Percentiles rank a stretch among this genome's conserved stretches.
Conservation (phyloP, 1,284 basidiomycete species). For the Ustilago hordei region DNA sequence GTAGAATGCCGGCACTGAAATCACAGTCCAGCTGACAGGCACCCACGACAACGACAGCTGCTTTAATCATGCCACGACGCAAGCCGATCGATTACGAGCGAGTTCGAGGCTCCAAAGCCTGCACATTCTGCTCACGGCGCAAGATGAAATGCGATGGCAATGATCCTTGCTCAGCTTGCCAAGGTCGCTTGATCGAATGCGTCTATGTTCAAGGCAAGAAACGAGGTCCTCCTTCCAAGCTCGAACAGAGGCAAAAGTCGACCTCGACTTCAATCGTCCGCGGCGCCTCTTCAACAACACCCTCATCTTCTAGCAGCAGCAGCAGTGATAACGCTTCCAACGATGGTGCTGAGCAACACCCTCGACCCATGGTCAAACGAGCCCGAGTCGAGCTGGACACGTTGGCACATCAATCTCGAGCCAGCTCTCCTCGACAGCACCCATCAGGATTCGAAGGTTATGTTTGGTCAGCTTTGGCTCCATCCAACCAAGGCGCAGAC, state of each 20-base stretch:
- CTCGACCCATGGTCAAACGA: not conserved
- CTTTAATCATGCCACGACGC: conserved; percentile 12
- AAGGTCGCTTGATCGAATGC: conserved; percentile 1
- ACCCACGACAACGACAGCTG: not conserved
- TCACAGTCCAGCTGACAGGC: not conserved
- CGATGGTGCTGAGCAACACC: not conserved
- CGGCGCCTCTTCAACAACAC: not conserved
- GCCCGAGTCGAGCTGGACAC: conserved; percentile 5
- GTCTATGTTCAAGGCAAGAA: conserved; percentile 17
- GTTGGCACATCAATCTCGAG: conserved; percentile 1
- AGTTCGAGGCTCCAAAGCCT: conserved; percentile 22
- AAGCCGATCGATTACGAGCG: conserved; percentile 17
- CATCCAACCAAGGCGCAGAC: not conserved
- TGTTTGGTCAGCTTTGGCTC: not conserved
- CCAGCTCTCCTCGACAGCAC: conserved; percentile 2
- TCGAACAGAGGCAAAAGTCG: not conserved
- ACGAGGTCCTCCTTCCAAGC: conserved; percentile 20
- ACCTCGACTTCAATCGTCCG: not conserved
- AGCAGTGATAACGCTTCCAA: not conserved
- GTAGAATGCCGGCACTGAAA: not conserved
- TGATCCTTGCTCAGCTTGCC: conserved; percentile 14
- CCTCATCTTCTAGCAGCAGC: not conserved
- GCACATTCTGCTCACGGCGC: conserved; percentile 21
- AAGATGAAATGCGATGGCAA: conserved; percentile 24
- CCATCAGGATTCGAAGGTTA: not conserved